Evolutionary conservation across 352 stramenopile species (phyloP).

Genomic region (Phytopythium mirpurense): DNA sequence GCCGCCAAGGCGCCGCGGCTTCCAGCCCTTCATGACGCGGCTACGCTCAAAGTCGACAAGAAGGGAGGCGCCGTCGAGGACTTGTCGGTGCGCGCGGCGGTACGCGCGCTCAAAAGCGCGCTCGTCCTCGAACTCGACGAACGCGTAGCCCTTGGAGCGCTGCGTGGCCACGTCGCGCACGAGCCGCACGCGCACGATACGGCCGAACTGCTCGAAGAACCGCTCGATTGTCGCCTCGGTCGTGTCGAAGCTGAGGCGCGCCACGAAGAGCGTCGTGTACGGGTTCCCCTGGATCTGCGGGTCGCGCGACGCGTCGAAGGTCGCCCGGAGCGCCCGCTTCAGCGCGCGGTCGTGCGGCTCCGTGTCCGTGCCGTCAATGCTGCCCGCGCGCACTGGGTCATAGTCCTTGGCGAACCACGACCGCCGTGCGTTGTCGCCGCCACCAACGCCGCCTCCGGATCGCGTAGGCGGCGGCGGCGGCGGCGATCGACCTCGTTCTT

Average conservation of each 20-base stretch:
- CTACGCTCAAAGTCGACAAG: constrained; percentile 78
- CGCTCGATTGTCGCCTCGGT: constrained; percentile 36
- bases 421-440: background rate
- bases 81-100: constrained; percentile 34
- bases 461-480: background rate
- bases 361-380: constrained; percentile 65
- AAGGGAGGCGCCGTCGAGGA: constrained; percentile 55
- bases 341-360: constrained; percentile 62
- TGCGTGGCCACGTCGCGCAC: constrained; percentile 60
- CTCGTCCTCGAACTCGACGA: constrained; percentile 64
- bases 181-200: constrained; percentile 44
- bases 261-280: constrained; percentile 70
- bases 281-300: constrained; percentile 59
- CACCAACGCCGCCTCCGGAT: background rate
- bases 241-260: constrained; percentile 49
- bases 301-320: constrained; percentile 52
- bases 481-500: background rate
- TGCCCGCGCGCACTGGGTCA: constrained; percentile 56
- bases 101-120: constrained; percentile 57
- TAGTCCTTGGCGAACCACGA: constrained; percentile 71
- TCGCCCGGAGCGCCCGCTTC: constrained; percentile 32
- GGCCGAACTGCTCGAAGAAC: constrained; percentile 46
- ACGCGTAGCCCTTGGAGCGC: constrained; percentile 73
- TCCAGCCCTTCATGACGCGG: constrained; percentile 78
- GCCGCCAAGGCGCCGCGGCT: constrained; percentile 69